Evolutionary conservation across 176 grass and related monocot species (phyloP), one percentile per base, ranked within the genome.

Genomic region (Oryza glumipatula): DNA sequence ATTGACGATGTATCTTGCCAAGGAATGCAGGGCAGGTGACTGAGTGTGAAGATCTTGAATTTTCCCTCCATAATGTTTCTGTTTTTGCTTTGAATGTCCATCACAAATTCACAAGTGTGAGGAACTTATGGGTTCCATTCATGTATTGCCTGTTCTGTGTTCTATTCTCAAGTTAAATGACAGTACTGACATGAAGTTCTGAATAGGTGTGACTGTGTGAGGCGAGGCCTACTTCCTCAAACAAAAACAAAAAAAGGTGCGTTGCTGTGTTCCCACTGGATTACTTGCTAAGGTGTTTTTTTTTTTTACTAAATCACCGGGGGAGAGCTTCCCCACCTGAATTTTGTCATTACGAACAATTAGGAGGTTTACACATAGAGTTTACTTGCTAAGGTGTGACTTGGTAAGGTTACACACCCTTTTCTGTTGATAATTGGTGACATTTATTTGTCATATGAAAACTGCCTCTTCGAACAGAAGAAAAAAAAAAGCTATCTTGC

Each of bases 401-500:
- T n/a, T 90, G 86, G 95, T 98, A 93, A 49, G 60, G 72, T 56
- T 77, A 23, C 54, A 47, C 0, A 51, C 39, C 33, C 39, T 58
- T 60, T 30, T 67, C 19, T 54, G 65, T 72, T 26, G 24, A 11
- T 63, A 76, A 33, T 10, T 3, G 52, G 16, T 86, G 7, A 46
- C 35, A 43, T 48, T 36, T 33, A 11, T 54, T 33, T 66, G 16
- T 84, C 60, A 38, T 21, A 36, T 78, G 47, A 81, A 7, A 73
- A 45, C 6, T 90, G 32, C 58, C 7, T 82, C 16, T 77, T 76
- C 51, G 16, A 89, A 73, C 82, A 95, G 93, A 91, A 88, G 67
- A 26, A 26, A 12, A 46, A 46, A 98, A 92, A 98, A 76, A 89
- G 92, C 22, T 98, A 95, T 72, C 83, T 98, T 77, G 83, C 87